phyloP scores from a whole-genome alignment of 2,329 filamentous ascomycete genomes.

The Rutstroemia sydowiana region DNA sequence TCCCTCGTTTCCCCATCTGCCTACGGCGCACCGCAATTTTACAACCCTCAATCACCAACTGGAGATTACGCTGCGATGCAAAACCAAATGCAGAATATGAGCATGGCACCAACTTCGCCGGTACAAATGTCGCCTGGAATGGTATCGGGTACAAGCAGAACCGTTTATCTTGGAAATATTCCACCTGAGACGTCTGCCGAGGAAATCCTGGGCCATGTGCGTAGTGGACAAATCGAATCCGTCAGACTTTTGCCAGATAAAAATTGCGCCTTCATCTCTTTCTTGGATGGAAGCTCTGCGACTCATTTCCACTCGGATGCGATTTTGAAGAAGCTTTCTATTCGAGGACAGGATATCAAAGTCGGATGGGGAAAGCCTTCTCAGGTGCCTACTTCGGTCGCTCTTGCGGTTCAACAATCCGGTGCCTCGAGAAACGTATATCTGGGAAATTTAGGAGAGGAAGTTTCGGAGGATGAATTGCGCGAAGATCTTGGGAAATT shows the following conservation, averaged over 20 bases:
- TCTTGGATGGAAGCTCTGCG: slow-evolving; percentile 93
- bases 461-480: slow-evolving; percentile 83
- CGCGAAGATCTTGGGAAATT: slow-evolving; percentile 95
- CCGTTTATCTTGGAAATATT: slow-evolving; percentile 96
- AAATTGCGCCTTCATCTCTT: slow-evolving; percentile 99
- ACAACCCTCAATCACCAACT: slow-evolving; percentile 78
- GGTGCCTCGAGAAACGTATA: slow-evolving; percentile 97
- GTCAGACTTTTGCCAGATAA: slow-evolving; percentile 94
- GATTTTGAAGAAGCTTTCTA: slow-evolving; percentile 98
- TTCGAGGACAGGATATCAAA: slow-evolving; percentile 98
- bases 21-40: slow-evolving; percentile 75
- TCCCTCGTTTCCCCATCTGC: slow-evolving; percentile 79
- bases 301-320: slow-evolving; percentile 99
- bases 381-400: slow-evolving; percentile 93
- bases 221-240: slow-evolving; percentile 98
- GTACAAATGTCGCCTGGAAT: slow-evolving; percentile 72
- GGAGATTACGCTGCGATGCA: slow-evolving; percentile 51
- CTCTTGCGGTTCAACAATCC: slow-evolving; percentile 94
- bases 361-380: slow-evolving; percentile 99
- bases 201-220: slow-evolving; percentile 91
- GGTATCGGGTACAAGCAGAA: slow-evolving; percentile 85
- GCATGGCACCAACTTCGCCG: slow-evolving; percentile 59
- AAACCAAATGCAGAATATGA: slow-evolving; percentile 40
- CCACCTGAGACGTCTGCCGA: slow-evolving; percentile 95
- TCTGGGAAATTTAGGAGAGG: slow-evolving; percentile 85